Base-by-base conservation (phyloP, 2,329 filamentous ascomycete species). In the Leptographium procerum region DNA sequence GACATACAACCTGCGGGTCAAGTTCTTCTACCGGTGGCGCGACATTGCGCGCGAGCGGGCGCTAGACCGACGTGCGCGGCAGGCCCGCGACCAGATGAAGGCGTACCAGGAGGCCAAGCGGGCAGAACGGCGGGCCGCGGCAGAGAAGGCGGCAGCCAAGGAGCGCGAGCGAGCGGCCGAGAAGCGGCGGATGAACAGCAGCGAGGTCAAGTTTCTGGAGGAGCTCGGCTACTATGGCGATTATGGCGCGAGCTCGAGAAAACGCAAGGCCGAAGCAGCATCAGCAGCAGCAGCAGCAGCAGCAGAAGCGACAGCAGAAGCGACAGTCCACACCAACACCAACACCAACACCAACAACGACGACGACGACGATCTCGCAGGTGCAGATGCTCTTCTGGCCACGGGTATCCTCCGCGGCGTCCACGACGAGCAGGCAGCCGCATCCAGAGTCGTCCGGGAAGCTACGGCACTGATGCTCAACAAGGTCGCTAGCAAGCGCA, bases 11-110 rank as follows among this genome's bases (percentile, higher is more conserved):
- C 70, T 84, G 33, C 69, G 71, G 14, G 69, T 82, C 60, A 81
- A 77, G 53, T 84, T 73, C 66, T 82, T 83, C 60, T 82, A 83
- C 63, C 71, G 72, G 22, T 84, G 81, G 81, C 77, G 75, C 54
- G 67, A 76, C 16, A 73, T 69, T 45, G 78, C 76, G 10, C 73
- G 79, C 14, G 72, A 75, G 52, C 74, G 73, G 22, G 73, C 77
- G 3, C 72, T 79, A 19, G 73, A 75, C 58, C 72, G 73, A n/a
- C 73, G 82, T 26, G 77, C 81, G 9, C 73, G 73, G 34, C 73
- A 75, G 47, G 79, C 77, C 24, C 75, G 78, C 55, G 78, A 81
- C 47, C 74, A 78, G 61, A 72, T 78, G 62, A 74, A 73, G 31
- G 64, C 69, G n/a, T 60, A 69, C 64, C 60, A 67, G 60, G 58